Evolutionary conservation across 495 filamentous ascomycete genomes (phyloP), one percentile per base, ranked within the genome.

Genomic region (Penicillium verhagenii): DNA sequence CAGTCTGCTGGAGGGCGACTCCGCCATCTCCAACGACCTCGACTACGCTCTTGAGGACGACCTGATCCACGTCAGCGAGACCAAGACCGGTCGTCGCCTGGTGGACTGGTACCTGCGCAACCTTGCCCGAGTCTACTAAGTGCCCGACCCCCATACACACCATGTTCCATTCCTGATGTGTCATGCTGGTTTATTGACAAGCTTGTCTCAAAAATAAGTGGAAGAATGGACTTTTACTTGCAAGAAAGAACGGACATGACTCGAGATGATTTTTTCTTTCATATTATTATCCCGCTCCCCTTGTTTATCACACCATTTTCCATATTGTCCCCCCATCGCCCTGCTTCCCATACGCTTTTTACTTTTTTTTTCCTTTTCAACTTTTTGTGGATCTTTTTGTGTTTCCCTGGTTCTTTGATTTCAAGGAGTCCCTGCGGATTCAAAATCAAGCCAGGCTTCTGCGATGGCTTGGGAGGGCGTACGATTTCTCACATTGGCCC

Each of bases 101-200:
- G 93, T 97, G 52, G 94, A 98, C 77, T 98, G 94, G 94, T 98
- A 98, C 74, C 83, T 98, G 65, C 86, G 95, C 63, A 98, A 98
- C 77, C 80, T 98, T 64, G 87, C 91, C 42, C 86, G 94, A 63
- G 95, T 92, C 45, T 98, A 98, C 77, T 91, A 82, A 61, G 28
- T 16, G 52, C 29, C n/a, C 29, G 21, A 8, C 33, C 40, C 47
- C 23, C 11, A 24, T 44, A 19, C 14, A 45, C 14, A 45, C 26
- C 44, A 42, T 47, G 25, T 19, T 23, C 48, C 45, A 50, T 60
- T 52, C 19, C 26, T 39, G 28, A 25, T 49, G 26, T 14, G 31
- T 57, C n/a, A 9, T 35, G 50, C 45, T 21, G 55, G 58, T 65
- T 35, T 48, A 43, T 23, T 47, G 57, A 48, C 56, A 62, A 47